These are phyloP conservation scores for Fusarium concolor DNA, from an alignment of 2,329 filamentous ascomycete species.

Conservation along the genomic window DNA sequence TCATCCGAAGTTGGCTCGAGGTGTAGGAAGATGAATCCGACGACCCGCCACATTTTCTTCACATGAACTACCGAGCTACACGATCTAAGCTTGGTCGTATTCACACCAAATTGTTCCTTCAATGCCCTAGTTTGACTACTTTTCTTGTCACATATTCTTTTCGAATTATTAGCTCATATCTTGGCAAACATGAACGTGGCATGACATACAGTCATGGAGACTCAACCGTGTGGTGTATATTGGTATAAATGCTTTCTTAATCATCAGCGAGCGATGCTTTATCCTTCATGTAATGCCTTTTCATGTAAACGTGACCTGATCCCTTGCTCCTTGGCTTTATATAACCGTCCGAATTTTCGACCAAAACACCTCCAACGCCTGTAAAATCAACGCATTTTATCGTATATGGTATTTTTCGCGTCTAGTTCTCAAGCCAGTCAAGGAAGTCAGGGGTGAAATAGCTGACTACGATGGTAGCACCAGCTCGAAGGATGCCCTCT, in stretches of 20 bases:
- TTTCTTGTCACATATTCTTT: neutral
- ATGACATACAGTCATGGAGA: neutral
- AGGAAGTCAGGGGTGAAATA: conserved; percentile 91
- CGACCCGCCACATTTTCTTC: neutral
- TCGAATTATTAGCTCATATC: neutral
- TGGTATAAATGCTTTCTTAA: neutral
- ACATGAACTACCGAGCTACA: neutral
- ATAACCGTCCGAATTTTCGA: conserved; percentile 21
- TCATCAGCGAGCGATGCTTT: conserved; percentile 1
- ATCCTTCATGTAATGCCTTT: neutral
- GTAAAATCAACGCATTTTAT: conserved; percentile 12
- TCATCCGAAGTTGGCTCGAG: neutral
- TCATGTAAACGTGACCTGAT: conserved; percentile 9
- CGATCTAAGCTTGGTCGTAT: neutral
- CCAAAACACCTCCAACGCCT: conserved; percentile 27
- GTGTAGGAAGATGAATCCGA: no score
- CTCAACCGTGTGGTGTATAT: neutral
- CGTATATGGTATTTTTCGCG: conserved; percentile 16
- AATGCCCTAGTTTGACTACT: neutral
- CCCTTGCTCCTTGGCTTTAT: conserved; percentile 20
- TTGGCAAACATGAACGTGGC: neutral
- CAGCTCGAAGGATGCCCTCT: conserved; percentile 91
- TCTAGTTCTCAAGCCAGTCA: conserved; percentile 70
- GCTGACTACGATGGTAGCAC: conserved; percentile 90
- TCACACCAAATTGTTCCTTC: neutral